A percentile compares a stretch with the other conserved stretches of the same genome.
phyloP scores from a whole-genome alignment of 2,329 filamentous ascomycete genomes.

The Phialocephala sp. region DNA sequence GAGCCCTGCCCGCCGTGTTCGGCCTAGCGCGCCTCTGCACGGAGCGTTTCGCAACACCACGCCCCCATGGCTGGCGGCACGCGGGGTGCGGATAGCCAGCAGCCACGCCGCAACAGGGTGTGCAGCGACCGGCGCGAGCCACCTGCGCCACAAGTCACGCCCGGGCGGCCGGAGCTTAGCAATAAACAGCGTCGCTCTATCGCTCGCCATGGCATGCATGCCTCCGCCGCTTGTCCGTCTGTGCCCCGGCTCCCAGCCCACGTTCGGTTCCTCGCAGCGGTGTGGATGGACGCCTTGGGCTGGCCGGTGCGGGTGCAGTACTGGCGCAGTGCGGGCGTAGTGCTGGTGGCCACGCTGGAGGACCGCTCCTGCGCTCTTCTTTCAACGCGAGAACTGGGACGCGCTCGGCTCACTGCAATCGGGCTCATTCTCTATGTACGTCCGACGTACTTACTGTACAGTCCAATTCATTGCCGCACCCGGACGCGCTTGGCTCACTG shows the following conservation, averaged over 20 bases:
- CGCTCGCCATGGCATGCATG: neutral
- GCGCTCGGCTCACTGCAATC: too few relatives aligned
- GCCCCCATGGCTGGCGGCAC: too few relatives aligned
- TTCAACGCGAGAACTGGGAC: neutral
- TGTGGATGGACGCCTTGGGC: neutral
- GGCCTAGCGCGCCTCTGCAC: neutral
- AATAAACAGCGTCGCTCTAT: neutral
- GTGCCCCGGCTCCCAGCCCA: neutral
- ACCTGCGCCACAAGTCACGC: neutral
- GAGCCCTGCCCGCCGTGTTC: neutral
- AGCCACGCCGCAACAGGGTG: neutral
- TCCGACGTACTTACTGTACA: too few relatives aligned
- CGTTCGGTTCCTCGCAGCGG: neutral
- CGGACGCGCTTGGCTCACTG: too few relatives aligned
- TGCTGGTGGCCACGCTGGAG: neutral
- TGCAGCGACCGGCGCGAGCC: neutral
- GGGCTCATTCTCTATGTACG: too few relatives aligned
- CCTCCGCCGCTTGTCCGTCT: neutral
- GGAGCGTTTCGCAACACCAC: neutral
- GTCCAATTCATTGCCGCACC: neutral
- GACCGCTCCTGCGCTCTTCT: neutral
- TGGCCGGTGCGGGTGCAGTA: neutral
- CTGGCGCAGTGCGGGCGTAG: too few relatives aligned
- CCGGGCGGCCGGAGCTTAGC: neutral
- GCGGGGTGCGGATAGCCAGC: neutral